Evolutionary conservation across 1,139 yeast species (phyloP), one percentile per base, ranked within the genome.

Genomic region (Yamadazyma kanchanaburiensis): DNA sequence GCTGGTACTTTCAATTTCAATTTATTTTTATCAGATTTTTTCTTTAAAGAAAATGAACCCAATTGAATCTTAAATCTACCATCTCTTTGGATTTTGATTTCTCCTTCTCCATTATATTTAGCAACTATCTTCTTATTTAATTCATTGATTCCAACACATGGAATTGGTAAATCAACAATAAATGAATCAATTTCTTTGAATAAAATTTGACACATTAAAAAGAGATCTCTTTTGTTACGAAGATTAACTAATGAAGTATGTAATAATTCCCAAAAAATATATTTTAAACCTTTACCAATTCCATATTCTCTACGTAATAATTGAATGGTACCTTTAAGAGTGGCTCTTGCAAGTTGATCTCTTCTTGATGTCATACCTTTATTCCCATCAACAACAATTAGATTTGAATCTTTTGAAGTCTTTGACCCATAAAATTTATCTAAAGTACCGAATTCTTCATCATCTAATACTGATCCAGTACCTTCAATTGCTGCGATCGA

Each of bases 401-500:
- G 55, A 27, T 55, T 64, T 2, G 57, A 51, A 22, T 37, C 49
- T 22, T 32, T 43, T 4, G 49, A 24, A 10, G 39, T 39, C 2
- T n/a, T 15, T 2, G 15, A 22, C 5, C 33, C 37, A n/a, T 49
- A 32, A 8, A 52, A 31, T 25, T 53, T 59, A 18, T 59, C 62
- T 22, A 56, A 45, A 1, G 65, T 52, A 12, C 67, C 62, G 38
- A 80, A 72, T 37, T 78, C 84, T 14, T 74, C 74, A 45, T 79
- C 83, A 42, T 77, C 85, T 18, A 77, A 47, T 2, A 62, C 54
- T 0, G 74, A 67, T 0, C 73, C 68, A 1, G 70, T 58, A 0
- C 91, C 91, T 25, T 74, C 64, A 12, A 80, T 59, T 0, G 94
- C 94, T n/a, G 88, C 77, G 24, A 70, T 55, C 16, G 91, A 80